Conservation (phyloP, 768 basidiomycete genomes). For the Serendipita vermifera region DNA sequence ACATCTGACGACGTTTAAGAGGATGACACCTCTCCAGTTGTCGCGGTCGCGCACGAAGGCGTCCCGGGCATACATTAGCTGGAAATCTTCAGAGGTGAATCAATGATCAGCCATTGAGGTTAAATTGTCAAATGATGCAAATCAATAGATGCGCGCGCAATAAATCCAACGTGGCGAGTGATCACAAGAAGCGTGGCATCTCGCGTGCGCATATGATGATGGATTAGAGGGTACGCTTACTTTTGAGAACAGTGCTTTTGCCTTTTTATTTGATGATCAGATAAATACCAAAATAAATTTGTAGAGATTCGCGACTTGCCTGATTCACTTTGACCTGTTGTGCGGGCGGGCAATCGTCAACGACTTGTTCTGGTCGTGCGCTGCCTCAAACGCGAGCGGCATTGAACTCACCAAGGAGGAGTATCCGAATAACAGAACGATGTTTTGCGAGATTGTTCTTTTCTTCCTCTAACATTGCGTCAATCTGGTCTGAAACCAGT, state of each 20-base stretch:
- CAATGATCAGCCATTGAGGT: no score
- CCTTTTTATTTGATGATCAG: not conserved
- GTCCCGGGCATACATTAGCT: constrained; percentile 13
- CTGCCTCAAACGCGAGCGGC: no score
- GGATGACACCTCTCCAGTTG: constrained; percentile 16
- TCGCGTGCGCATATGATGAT: no score
- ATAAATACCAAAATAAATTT: not conserved
- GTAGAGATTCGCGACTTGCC: not conserved
- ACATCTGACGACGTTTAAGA: constrained; percentile 17
- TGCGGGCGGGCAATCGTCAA: no score
- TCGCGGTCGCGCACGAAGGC: constrained; percentile 13
- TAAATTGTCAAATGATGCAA: no score
- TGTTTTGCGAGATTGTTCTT: not conserved
- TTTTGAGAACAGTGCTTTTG: constrained; percentile 5
- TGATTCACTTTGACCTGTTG: constrained; percentile 4
- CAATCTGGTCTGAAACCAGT: not conserved
- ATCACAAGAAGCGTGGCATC: no score
- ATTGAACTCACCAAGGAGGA: not conserved
- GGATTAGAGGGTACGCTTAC: not conserved
- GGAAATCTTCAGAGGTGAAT: no score
- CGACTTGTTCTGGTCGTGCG: no score
- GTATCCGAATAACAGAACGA: not conserved
- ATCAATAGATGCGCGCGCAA: no score
- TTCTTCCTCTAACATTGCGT: constrained; percentile 2
- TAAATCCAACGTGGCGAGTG: no score